These are phyloP conservation scores for Leptosphaerulina australis DNA, from an alignment of 2,329 filamentous ascomycete species.

Conservation along the genomic window DNA sequence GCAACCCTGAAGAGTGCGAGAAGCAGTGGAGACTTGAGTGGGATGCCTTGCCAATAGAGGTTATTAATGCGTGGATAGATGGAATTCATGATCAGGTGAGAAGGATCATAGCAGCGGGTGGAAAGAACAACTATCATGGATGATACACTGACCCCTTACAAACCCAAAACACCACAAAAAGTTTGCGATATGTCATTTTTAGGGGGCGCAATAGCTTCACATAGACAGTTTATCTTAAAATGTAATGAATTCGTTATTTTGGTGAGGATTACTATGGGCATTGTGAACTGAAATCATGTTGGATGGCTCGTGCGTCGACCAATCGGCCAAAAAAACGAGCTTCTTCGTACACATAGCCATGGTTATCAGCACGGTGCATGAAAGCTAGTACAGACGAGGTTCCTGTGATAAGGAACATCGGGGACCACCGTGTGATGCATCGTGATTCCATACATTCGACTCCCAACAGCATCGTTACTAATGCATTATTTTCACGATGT, in stretches of 20 bases:
- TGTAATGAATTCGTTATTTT: neutral
- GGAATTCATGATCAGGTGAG: constrained; percentile 4
- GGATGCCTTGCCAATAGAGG: constrained; percentile 8
- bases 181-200: neutral
- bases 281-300: neutral
- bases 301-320: too few relatives aligned
- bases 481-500: too few relatives aligned
- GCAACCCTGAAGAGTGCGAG: constrained; percentile 1
- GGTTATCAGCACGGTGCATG: too few relatives aligned
- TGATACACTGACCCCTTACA: too few relatives aligned
- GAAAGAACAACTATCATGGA: constrained; percentile 16
- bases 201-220: neutral
- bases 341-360: too few relatives aligned
- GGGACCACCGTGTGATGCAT: too few relatives aligned
- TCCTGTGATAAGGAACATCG: too few relatives aligned
- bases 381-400: too few relatives aligned
- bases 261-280: neutral
- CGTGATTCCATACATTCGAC: too few relatives aligned
- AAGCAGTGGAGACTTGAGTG: neutral
- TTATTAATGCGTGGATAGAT: constrained; percentile 12
- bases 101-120: constrained; percentile 5
- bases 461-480: too few relatives aligned
- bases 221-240: neutral
- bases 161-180: too few relatives aligned
- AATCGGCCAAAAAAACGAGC: too few relatives aligned